Percentiles rank a stretch among this genome's conserved stretches.
These are phyloP conservation scores for Trypanosoma congolense DNA, from an alignment of 208 protist species.

Conservation along the genomic window DNA sequence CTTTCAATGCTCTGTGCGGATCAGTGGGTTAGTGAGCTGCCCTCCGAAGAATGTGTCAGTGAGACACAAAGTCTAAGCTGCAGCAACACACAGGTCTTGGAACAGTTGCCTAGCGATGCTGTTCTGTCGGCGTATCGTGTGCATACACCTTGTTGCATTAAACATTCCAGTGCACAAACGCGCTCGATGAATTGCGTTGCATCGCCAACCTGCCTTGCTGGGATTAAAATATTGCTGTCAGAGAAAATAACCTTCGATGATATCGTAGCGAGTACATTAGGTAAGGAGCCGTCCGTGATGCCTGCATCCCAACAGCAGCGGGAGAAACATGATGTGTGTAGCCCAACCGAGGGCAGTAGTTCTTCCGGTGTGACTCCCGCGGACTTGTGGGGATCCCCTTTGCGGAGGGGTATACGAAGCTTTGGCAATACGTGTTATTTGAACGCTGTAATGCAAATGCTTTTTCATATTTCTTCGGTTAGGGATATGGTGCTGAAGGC, in stretches of 20 bases:
- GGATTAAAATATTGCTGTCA: constrained; percentile 32
- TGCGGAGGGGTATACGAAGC: constrained; percentile 74
- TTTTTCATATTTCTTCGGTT: constrained; percentile 61
- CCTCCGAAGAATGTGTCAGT: no score
- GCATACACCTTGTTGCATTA: constrained; percentile 30
- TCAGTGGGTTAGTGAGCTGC: no score
- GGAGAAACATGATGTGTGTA: background rate
- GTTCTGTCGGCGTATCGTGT: constrained; percentile 44
- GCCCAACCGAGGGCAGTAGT: background rate
- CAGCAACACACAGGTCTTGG: no score
- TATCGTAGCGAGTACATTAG: constrained; percentile 29
- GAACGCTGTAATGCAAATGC: constrained; percentile 75
- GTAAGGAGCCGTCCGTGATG: constrained; percentile 24
- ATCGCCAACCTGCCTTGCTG: constrained; percentile 49
- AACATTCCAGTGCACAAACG: constrained; percentile 14
- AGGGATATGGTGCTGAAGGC: constrained; percentile 46
- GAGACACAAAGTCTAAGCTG: no score
- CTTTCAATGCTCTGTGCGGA: no score
- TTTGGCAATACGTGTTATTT: constrained; percentile 90
- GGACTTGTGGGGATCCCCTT: constrained; percentile 11
- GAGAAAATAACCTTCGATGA: constrained; percentile 28
- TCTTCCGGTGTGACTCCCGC: background rate
- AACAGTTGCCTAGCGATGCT: constrained; percentile 1
- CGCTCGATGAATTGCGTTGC: constrained; percentile 35
- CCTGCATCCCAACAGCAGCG: background rate